phyloP scores from a whole-genome alignment of 306 rosid genomes.

The Prunus kanzakura region DNA sequence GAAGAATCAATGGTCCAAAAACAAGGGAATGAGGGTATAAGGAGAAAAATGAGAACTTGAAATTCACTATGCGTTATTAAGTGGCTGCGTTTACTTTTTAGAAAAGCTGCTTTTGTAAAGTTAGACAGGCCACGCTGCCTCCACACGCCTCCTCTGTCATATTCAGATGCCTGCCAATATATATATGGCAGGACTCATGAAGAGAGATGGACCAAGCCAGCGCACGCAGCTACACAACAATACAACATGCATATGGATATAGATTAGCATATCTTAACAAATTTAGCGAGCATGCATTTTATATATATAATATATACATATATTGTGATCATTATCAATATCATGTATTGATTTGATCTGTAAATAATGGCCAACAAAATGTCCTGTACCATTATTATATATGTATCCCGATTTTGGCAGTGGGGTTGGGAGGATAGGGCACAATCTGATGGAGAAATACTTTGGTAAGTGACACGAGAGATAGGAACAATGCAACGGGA shows the following conservation, averaged over 20 bases:
- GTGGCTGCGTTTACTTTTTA: not conserved
- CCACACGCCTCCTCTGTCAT: slow-evolving; percentile 4
- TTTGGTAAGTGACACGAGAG: too few relatives aligned
- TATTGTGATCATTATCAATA: too few relatives aligned
- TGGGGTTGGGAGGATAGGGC: not conserved
- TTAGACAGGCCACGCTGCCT: not conserved
- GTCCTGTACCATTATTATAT: not conserved
- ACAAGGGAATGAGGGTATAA: too few relatives aligned
- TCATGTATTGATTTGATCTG: too few relatives aligned
- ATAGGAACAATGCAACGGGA: too few relatives aligned
- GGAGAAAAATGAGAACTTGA: too few relatives aligned
- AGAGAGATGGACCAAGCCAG: not conserved
- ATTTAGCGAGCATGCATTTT: too few relatives aligned
- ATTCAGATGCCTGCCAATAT: not conserved
- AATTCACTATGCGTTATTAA: too few relatives aligned
- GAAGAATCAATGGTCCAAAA: too few relatives aligned
- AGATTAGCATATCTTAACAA: too few relatives aligned
- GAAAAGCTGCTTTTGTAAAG: not conserved
- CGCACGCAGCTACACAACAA: not conserved
- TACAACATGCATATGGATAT: not conserved
- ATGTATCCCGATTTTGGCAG: not conserved
- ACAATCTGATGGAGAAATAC: too few relatives aligned
- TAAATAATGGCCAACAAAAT: not conserved
- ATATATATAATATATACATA: too few relatives aligned
- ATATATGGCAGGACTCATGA: not conserved